phyloP scores from a whole-genome alignment of 805 yeast species.

The Candida insectorum region DNA sequence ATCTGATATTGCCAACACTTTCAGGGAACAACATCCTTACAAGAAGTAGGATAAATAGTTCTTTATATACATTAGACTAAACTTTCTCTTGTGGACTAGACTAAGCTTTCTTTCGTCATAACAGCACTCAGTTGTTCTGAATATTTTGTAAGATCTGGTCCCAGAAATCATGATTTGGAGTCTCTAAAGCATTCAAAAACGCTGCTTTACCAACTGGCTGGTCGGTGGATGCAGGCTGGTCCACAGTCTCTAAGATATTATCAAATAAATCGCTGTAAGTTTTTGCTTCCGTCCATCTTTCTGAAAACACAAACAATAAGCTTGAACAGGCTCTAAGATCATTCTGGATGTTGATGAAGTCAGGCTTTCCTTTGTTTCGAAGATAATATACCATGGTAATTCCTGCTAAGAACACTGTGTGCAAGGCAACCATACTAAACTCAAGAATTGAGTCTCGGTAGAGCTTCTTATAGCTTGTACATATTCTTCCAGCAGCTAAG shows the following conservation, averaged over 20 bases:
- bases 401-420: constrained; percentile 13
- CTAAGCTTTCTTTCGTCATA: neutral
- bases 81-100: too few relatives aligned
- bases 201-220: neutral
- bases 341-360: constrained; percentile 9
- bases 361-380: constrained; percentile 7
- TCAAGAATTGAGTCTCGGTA: constrained; percentile 11
- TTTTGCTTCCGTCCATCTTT: constrained; percentile 13
- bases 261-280: constrained; percentile 12
- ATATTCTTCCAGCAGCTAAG: constrained; percentile 11
- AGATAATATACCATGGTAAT: constrained; percentile 10
- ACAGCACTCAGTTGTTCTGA: neutral
- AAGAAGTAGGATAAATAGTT: constrained; percentile 1
- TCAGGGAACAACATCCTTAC: constrained; percentile 10
- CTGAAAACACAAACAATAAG: constrained; percentile 10
- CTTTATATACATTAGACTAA: too few relatives aligned
- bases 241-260: constrained; percentile 3
- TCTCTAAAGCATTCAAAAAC: neutral
- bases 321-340: constrained; percentile 12
- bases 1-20: constrained; percentile 13
- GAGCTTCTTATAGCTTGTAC: constrained; percentile 9
- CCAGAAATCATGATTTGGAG: constrained; percentile 12
- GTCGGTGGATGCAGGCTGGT: neutral
- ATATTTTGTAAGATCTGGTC: constrained; percentile 9
- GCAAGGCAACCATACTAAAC: constrained; percentile 13